Evolutionary conservation across 2,329 filamentous ascomycete species (phyloP).

Genomic region (Pseudomassariella vexata): DNA sequence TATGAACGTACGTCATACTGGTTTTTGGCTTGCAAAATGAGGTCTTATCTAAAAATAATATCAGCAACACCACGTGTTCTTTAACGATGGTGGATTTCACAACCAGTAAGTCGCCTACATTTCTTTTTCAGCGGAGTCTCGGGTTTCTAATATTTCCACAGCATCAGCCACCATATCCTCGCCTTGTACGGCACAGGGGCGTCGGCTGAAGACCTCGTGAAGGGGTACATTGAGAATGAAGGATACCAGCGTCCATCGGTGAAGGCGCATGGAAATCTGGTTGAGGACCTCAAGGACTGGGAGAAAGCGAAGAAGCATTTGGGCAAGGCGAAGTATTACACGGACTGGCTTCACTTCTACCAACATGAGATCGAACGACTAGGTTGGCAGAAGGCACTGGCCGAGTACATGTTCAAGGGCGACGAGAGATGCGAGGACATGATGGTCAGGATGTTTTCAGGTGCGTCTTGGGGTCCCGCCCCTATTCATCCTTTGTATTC

Average conservation of each 20-base stretch:
- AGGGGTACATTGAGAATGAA: slow-evolving; percentile 59
- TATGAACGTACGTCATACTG: slow-evolving; percentile 42
- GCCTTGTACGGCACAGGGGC: slow-evolving; percentile 73
- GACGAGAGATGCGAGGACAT: slow-evolving; percentile 62
- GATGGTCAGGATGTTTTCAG: slow-evolving; percentile 61
- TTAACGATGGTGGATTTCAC: slow-evolving; percentile 70
- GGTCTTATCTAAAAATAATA: too few relatives aligned
- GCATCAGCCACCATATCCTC: slow-evolving; percentile 68
- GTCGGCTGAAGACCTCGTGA: slow-evolving; percentile 49
- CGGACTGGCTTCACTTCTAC: slow-evolving; percentile 73
- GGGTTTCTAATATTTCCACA: slow-evolving; percentile 17
- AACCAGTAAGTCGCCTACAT: slow-evolving; percentile 57
- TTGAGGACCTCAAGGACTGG: slow-evolving; percentile 52
- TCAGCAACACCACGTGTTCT: slow-evolving; percentile 68
- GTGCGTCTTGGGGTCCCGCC: slow-evolving; percentile 26
- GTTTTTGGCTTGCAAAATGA: too few relatives aligned
- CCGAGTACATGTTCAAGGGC: slow-evolving; percentile 63
- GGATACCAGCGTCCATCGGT: slow-evolving; percentile 57
- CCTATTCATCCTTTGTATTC: not conserved
- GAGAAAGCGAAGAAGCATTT: slow-evolving; percentile 52
- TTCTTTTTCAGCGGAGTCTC: not conserved
- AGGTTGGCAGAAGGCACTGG: slow-evolving; percentile 56
- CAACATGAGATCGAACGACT: slow-evolving; percentile 62
- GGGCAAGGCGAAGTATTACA: slow-evolving; percentile 58
- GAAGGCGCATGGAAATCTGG: slow-evolving; percentile 39